phyloP scores from a whole-genome alignment of 164 flowering plant species.

The Berberis thunbergii region DNA sequence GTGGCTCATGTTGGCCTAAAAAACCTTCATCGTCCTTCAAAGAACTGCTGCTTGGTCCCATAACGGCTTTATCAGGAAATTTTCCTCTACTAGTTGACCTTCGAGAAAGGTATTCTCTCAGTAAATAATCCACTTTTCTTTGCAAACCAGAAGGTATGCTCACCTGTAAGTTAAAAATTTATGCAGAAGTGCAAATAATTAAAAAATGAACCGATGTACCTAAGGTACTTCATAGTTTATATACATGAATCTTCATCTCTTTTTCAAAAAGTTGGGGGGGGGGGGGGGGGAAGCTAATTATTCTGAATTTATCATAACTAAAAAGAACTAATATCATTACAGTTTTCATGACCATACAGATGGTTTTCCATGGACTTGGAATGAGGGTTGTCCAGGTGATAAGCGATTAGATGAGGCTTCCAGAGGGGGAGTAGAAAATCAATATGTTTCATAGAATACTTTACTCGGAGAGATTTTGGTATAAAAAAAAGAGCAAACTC shows the following conservation, averaged over 20 bases:
- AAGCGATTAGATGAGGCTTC: no score
- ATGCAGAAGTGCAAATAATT: not conserved
- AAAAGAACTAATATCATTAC: no score
- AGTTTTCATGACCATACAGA: no score
- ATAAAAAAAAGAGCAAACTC: no score
- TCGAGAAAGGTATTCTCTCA: constrained; percentile 43
- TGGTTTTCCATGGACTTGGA: no score
- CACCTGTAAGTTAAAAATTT: constrained; percentile 42
- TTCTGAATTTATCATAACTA: no score
- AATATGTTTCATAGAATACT: no score
- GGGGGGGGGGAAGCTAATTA: not conserved
- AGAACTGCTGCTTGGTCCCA: constrained; percentile 51
- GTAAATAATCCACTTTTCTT: constrained; percentile 55
- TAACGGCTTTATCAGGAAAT: constrained; percentile 24
- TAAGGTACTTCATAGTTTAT: no score
- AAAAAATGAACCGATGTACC: not conserved
- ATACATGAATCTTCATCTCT: not conserved
- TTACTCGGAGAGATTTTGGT: no score
- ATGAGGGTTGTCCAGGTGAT: no score
- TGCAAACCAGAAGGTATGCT: constrained; percentile 41
- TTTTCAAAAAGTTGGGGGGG: not conserved
- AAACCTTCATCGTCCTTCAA: constrained; percentile 16
- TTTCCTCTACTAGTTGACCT: constrained; percentile 30
- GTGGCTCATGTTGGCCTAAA: not conserved
- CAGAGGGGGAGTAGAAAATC: no score